phyloP scores from a whole-genome alignment of 805 yeast species.

The Vanderwaltozyma yarrowii region DNA sequence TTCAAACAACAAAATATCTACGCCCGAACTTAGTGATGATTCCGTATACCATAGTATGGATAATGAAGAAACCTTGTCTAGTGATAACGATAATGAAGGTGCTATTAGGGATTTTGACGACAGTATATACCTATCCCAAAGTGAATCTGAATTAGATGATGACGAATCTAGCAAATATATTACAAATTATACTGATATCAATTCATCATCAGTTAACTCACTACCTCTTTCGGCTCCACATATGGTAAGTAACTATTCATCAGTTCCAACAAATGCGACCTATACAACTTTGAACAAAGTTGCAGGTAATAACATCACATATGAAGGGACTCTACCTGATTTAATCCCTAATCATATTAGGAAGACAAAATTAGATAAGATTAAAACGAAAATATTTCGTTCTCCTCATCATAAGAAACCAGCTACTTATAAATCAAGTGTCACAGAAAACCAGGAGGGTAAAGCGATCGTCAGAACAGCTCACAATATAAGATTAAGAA shows the following conservation, averaged over 20 bases:
- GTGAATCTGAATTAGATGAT: not conserved
- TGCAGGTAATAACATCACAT: constrained; percentile 7
- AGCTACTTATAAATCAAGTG: not conserved
- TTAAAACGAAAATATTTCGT: constrained; percentile 8
- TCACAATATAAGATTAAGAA: constrained; percentile 11
- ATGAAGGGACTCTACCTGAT: constrained; percentile 21
- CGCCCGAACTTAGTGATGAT: too few species aligned
- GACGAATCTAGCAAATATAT: not conserved
- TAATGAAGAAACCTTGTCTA: too few species aligned
- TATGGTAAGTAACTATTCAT: too few species aligned
- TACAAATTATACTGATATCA: too few species aligned
- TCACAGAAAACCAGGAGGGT: constrained; percentile 3
- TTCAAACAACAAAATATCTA: too few species aligned
- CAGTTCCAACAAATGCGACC: not conserved
- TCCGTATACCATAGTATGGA: too few species aligned
- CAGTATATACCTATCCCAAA: too few species aligned
- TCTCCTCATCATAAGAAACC: not conserved
- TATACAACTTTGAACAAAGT: not conserved
- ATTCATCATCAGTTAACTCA: not conserved
- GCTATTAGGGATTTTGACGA: too few species aligned
- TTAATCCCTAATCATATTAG: constrained; percentile 19
- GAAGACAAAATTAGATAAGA: constrained; percentile 10
- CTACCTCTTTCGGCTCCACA: not conserved
- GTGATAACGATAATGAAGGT: too few species aligned
- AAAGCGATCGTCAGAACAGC: not conserved